Conservation (phyloP, 106 monocot species). For the Xerophyta viscosa region DNA sequence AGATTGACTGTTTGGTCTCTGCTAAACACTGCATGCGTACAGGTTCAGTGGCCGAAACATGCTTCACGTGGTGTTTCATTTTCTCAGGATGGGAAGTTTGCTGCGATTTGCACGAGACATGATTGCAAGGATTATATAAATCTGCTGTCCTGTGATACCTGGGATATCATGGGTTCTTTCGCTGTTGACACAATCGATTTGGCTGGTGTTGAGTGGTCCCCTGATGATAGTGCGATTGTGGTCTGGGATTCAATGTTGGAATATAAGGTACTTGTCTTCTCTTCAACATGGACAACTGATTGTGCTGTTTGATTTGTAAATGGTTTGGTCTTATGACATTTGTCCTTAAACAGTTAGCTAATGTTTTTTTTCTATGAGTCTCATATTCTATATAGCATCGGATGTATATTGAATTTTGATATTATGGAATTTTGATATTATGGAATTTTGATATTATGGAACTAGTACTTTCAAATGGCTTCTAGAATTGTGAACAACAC, state of each 20-base stretch:
- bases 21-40: conserved; percentile 87
- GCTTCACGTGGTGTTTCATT: conserved; percentile 76
- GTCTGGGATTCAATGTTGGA: conserved; percentile 94
- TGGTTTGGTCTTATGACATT: conserved; percentile 1
- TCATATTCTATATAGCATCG: too few relatives aligned
- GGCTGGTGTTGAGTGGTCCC: conserved; percentile 90
- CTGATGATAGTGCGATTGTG: conserved; percentile 88
- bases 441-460: too few relatives aligned
- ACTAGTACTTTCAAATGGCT: too few relatives aligned
- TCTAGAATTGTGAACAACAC: too few relatives aligned
- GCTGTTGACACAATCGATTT: conserved; percentile 86
- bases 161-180: conserved; percentile 91
- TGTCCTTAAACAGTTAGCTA: not conserved
- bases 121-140: conserved; percentile 96
- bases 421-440: too few relatives aligned
- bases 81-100: conserved; percentile 93
- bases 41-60: conserved; percentile 93
- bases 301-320: too few relatives aligned
- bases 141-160: conserved; percentile 83
- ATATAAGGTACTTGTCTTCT: conserved; percentile 60
- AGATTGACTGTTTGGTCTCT: conserved; percentile 97
- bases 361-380: not conserved
- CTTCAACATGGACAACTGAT: too few relatives aligned
- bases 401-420: too few relatives aligned
- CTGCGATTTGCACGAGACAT: conserved; percentile 75